Evolutionary conservation across 2,329 filamentous ascomycete species (phyloP).

Genomic region (Amauroascus verrucosus): DNA sequence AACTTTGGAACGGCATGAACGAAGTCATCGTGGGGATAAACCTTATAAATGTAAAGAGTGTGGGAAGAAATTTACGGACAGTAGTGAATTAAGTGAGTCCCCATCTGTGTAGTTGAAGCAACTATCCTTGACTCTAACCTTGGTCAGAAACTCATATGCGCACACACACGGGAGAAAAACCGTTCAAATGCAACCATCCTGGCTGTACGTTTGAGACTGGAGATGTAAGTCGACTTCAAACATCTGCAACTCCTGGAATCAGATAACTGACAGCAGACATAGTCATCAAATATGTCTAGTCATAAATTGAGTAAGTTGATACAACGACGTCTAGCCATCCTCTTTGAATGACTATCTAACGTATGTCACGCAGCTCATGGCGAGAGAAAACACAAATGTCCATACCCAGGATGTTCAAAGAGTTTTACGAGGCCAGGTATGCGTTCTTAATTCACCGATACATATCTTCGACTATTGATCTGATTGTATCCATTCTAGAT

Average conservation of each 20-base stretch:
- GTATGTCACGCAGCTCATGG: constrained; percentile 26
- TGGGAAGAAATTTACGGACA: constrained; percentile 36
- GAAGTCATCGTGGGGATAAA: constrained; percentile 37
- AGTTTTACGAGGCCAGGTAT: constrained; percentile 38
- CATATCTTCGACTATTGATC: neutral
- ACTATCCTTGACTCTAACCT: constrained; percentile 18
- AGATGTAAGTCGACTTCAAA: constrained; percentile 27
- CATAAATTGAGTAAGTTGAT: constrained; percentile 32
- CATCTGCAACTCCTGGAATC: neutral
- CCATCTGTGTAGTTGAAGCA: neutral
- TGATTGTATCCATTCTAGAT: constrained; percentile 20
- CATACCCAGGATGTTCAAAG: constrained; percentile 32
- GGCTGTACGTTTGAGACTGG: constrained; percentile 37
- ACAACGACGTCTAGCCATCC: neutral
- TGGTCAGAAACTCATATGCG: constrained; percentile 34
- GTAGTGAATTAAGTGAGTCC: constrained; percentile 34
- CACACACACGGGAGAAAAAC: constrained; percentile 36
- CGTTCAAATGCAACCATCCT: constrained; percentile 35
- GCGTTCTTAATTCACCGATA: constrained; percentile 3
- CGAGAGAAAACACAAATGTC: constrained; percentile 35
- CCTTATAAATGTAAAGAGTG: constrained; percentile 35
- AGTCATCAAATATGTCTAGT: constrained; percentile 40
- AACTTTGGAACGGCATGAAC: constrained; percentile 36
- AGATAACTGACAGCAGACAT: neutral
- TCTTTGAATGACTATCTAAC: constrained; percentile 14